Conservation (phyloP, 228 moss, liverwort and hornwort genomes). For the Sphagnum magellanicum region DNA sequence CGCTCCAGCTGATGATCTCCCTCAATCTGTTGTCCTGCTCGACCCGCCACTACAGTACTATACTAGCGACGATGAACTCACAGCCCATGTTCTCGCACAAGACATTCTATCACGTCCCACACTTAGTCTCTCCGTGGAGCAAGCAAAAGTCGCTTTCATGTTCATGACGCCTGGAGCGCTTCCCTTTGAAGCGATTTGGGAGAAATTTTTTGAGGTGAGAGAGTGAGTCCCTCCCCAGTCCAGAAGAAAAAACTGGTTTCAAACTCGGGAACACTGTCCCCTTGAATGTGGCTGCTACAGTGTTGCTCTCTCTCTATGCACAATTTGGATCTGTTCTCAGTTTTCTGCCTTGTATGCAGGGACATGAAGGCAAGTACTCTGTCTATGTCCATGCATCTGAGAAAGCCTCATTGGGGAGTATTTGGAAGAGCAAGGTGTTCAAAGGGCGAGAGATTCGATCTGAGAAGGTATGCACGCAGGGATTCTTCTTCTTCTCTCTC, state of each 20-base stretch:
- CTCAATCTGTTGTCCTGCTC: too few relatives aligned
- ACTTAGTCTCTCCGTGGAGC: neutral
- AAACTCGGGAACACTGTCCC: too few relatives aligned
- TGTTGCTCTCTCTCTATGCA: too few relatives aligned
- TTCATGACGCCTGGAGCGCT: conserved; percentile 62
- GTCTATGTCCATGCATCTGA: conserved; percentile 77
- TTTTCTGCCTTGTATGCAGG: conserved; percentile 22
- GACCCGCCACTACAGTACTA: too few relatives aligned
- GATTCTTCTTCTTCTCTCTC: too few relatives aligned
- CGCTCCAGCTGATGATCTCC: too few relatives aligned
- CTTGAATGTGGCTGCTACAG: too few relatives aligned
- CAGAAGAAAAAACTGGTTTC: too few relatives aligned
- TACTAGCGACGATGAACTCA: conserved; percentile 49
- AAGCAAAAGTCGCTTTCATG: conserved; percentile 73
- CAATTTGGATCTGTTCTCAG: too few relatives aligned
- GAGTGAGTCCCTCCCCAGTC: too few relatives aligned
- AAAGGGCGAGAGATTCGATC: conserved; percentile 55
- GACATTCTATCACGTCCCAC: conserved; percentile 39
- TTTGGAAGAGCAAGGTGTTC: conserved; percentile 54
- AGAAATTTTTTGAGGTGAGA: conserved; percentile 66
- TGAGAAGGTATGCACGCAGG: conserved; percentile 28
- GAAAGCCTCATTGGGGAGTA: conserved; percentile 30
- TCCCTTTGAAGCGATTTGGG: conserved; percentile 78
- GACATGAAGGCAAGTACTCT: conserved; percentile 59
- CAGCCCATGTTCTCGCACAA: conserved; percentile 48